A percentile compares a stretch with the other conserved stretches of the same genome.
These are phyloP conservation scores for Panicum virgatum DNA, from an alignment of 202 grass and related monocot species.

Conservation along the genomic window DNA sequence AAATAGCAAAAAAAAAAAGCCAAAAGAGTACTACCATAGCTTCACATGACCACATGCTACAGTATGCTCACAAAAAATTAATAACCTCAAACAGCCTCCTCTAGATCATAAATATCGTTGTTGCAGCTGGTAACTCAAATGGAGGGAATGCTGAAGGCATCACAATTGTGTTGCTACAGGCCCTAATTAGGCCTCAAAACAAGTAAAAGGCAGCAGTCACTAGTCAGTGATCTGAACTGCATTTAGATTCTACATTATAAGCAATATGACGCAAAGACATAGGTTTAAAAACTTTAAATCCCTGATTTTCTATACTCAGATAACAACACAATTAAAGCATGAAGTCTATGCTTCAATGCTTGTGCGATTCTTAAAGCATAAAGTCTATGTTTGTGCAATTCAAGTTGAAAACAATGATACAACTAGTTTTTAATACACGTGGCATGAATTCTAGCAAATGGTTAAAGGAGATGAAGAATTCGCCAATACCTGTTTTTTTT, in stretches of 20 bases:
- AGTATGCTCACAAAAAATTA: background rate
- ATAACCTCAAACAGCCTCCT: background rate
- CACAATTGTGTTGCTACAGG: background rate
- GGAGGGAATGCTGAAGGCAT: background rate
- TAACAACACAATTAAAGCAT: background rate
- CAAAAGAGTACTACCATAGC: background rate
- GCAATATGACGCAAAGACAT: background rate
- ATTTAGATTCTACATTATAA: background rate
- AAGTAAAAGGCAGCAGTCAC: background rate
- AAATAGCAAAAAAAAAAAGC: background rate
- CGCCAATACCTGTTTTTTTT: no score
- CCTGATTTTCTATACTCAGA: background rate
- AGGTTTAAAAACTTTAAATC: background rate
- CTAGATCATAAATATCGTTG: background rate
- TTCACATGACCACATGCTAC: background rate
- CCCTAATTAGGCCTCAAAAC: background rate
- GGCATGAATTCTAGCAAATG: background rate
- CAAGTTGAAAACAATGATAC: background rate
- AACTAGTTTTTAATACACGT: background rate
- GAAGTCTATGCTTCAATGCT: no score
- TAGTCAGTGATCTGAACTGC: background rate
- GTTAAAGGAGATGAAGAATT: background rate
- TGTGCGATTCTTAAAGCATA: no score
- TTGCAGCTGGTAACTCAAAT: background rate
- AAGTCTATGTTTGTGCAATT: background rate